A percentile compares a stretch with the other conserved stretches of the same genome.
Evolutionary conservation across 805 yeast species (phyloP).

Genomic region (Metschnikowia drakensbergensis): DNA sequence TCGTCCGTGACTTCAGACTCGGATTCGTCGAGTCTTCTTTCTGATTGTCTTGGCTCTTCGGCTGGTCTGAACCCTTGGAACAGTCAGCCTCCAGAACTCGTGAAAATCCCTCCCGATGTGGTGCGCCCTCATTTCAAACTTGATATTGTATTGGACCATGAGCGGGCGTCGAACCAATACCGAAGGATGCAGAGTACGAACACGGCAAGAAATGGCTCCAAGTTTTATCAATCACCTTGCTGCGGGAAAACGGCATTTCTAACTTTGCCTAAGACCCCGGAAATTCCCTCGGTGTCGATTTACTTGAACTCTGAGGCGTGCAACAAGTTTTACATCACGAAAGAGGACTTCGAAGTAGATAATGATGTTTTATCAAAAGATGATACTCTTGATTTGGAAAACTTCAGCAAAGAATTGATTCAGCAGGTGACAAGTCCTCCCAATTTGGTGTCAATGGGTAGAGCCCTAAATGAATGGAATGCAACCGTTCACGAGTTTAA

Average conservation of each 20-base stretch:
- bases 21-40: conserved; percentile 20
- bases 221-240: conserved; percentile 7
- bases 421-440: conserved; percentile 1
- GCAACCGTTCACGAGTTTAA: conserved; percentile 45
- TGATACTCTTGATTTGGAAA: conserved; percentile 8
- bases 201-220: neutral
- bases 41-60: conserved; percentile 18
- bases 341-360: conserved; percentile 16
- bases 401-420: conserved; percentile 3
- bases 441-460: conserved; percentile 32
- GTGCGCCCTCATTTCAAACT: conserved; percentile 45
- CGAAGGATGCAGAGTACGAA: conserved; percentile 15
- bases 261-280: conserved; percentile 15
- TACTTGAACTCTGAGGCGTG: conserved; percentile 25
- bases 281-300: conserved; percentile 15
- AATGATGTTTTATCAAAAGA: conserved; percentile 12
- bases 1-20: conserved; percentile 32
- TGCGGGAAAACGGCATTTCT: conserved; percentile 4
- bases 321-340: conserved; percentile 28
- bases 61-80: conserved; percentile 10
- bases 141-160: conserved; percentile 43
- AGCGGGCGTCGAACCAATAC: conserved; percentile 30
- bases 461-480: conserved; percentile 52
- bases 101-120: conserved; percentile 42
- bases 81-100: conserved; percentile 43